A percentile compares a stretch with the other conserved stretches of the same genome.
These are phyloP conservation scores for Epichloe brachyelytri DNA, from an alignment of 2,329 filamentous ascomycete species.

Conservation along the genomic window DNA sequence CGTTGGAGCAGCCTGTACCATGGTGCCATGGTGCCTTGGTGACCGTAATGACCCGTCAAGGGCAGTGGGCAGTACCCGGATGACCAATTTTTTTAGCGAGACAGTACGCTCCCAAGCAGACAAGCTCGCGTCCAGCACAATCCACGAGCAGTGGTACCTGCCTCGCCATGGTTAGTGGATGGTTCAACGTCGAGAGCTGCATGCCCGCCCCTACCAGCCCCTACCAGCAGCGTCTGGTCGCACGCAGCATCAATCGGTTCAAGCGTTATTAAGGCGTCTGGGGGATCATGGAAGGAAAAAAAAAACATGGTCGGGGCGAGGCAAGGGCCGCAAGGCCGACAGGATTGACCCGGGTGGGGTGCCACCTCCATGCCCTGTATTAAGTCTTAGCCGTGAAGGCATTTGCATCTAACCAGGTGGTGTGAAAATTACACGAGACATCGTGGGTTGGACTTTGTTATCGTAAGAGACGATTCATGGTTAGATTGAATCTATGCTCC, in stretches of 20 bases:
- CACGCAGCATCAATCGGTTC: background rate
- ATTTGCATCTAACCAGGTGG: too few relatives aligned
- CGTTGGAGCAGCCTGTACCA: background rate
- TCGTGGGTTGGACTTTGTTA: too few relatives aligned
- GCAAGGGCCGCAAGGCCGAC: background rate
- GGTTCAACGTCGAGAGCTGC: background rate
- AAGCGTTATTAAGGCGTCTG: background rate
- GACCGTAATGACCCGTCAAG: background rate
- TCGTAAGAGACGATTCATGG: too few relatives aligned
- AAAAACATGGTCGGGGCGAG: background rate
- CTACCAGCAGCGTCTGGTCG: background rate
- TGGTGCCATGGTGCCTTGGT: background rate
- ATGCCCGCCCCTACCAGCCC: slow-evolving; percentile 1
- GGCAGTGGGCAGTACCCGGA: background rate
- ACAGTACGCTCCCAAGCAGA: too few relatives aligned
- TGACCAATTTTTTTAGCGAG: background rate
- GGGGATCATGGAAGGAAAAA: background rate
- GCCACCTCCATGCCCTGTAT: slow-evolving; percentile 3
- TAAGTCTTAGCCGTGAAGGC: too few relatives aligned
- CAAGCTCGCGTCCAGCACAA: too few relatives aligned
- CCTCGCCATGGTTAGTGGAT: background rate
- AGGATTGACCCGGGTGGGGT: background rate
- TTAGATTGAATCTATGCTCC: too few relatives aligned
- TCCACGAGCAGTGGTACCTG: background rate
- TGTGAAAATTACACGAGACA: too few relatives aligned